phyloP scores from a whole-genome alignment of 108 stramenopile genomes.

The Fragilariopsis cylindrus region DNA sequence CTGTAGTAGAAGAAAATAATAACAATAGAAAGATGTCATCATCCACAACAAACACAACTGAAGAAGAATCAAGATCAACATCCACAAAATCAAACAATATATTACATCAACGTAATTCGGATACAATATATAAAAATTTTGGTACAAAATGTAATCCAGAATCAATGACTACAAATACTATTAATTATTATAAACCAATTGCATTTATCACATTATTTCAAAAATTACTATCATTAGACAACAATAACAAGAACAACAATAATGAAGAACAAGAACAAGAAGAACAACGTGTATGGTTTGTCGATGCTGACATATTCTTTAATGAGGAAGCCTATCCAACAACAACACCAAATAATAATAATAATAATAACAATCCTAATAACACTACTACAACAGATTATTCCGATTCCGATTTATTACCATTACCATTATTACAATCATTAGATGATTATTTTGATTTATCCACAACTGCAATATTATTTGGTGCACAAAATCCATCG shows the following conservation, averaged over 20 bases:
- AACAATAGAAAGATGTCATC: neutral
- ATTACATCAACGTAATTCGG: conserved; percentile 2
- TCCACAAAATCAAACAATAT: neutral
- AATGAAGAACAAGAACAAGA: too few species aligned
- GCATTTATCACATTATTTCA: conserved; percentile 6
- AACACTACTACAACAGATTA: too few species aligned
- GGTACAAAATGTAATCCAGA: conserved; percentile 2
- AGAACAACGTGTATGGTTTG: neutral
- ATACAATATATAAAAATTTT: neutral
- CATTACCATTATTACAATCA: neutral
- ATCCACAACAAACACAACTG: neutral
- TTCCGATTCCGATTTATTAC: too few species aligned
- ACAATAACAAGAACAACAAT: neutral
- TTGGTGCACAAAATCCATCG: conserved; percentile 8
- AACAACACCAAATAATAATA: too few species aligned
- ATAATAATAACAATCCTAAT: neutral
- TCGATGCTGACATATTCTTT: conserved; percentile 13
- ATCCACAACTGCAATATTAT: neutral
- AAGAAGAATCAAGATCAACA: neutral
- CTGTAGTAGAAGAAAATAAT: neutral
- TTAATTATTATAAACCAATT: conserved; percentile 9
- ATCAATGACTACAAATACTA: neutral
- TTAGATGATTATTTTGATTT: conserved; percentile 3
- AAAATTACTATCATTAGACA: neutral
- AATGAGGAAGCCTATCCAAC: conserved; percentile 1